Conservation (phyloP, 2,329 filamentous ascomycete genomes). For the Penicillium sp. region DNA sequence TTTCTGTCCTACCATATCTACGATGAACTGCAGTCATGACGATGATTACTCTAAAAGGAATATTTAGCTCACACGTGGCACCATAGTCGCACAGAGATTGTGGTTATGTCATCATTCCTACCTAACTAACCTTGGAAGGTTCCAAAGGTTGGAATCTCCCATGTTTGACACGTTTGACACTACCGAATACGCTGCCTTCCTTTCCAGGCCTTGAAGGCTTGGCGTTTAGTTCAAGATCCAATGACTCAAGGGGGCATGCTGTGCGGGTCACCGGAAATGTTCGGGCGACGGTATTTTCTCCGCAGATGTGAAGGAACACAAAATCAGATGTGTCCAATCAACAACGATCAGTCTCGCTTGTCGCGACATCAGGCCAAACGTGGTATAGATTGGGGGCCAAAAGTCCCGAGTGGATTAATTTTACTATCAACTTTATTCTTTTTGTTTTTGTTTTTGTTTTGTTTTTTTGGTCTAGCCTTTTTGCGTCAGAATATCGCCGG, state of each 20-base stretch:
- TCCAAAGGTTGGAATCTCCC: background rate
- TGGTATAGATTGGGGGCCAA: slow-evolving; percentile 18
- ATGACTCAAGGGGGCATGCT: background rate
- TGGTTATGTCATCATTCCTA: background rate
- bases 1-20: background rate
- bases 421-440: background rate
- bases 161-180: background rate
- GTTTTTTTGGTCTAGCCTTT: background rate
- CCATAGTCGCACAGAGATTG: slow-evolving; percentile 10
- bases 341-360: slow-evolving; percentile 13
- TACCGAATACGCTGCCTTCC: slow-evolving; percentile 10
- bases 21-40: slow-evolving; percentile 1
- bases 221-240: background rate
- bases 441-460: background rate
- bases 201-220: background rate
- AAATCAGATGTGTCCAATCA: slow-evolving; percentile 4
- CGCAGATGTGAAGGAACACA: slow-evolving; percentile 4
- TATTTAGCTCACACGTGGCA: slow-evolving; percentile 18
- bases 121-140: background rate
- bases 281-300: slow-evolving; percentile 9
- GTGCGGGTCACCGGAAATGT: slow-evolving; percentile 12
- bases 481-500: background rate
- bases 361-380: slow-evolving; percentile 29
- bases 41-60: slow-evolving; percentile 3
- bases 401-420: background rate